Evolutionary conservation across 192 early-diverging fungal species (phyloP).

Genomic region (Entrophospora sp.): DNA sequence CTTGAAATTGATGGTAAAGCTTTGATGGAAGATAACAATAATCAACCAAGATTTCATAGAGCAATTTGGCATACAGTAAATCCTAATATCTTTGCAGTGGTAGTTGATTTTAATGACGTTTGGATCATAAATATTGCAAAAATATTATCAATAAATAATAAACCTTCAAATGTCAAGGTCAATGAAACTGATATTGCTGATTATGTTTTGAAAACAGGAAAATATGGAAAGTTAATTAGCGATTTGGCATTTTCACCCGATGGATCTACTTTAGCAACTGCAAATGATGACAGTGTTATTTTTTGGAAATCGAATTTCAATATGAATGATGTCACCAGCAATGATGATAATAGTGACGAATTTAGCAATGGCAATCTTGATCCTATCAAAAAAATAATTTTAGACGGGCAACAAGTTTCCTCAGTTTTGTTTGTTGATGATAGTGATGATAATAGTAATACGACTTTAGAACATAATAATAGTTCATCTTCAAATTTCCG

Average conservation of each 20-base stretch:
- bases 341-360: too few relatives aligned
- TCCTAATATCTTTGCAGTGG: slow-evolving; percentile 29
- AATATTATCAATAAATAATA: too few relatives aligned
- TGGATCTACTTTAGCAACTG: slow-evolving; percentile 34
- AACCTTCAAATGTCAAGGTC: too few relatives aligned
- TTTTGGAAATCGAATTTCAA: slow-evolving; percentile 22
- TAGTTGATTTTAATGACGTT: slow-evolving; percentile 34
- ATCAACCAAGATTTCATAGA: slow-evolving; percentile 30
- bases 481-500: slow-evolving; percentile 24
- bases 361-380: neutral
- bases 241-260: slow-evolving; percentile 37
- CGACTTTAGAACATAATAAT: slow-evolving; percentile 24
- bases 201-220: slow-evolving; percentile 24
- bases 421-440: slow-evolving; percentile 17
- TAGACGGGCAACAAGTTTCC: slow-evolving; percentile 25
- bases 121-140: slow-evolving; percentile 24
- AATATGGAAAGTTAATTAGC: slow-evolving; percentile 35
- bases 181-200: slow-evolving; percentile 19
- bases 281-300: slow-evolving; percentile 31
- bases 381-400: slow-evolving; percentile 25
- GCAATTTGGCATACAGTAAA: slow-evolving; percentile 33
- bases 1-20: slow-evolving; percentile 28
- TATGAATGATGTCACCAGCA: too few relatives aligned
- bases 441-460: slow-evolving; percentile 14
- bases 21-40: slow-evolving; percentile 17